Evolutionary conservation across 2,329 filamentous ascomycete species (phyloP).

Genomic region (Aspergillus proliferans): DNA sequence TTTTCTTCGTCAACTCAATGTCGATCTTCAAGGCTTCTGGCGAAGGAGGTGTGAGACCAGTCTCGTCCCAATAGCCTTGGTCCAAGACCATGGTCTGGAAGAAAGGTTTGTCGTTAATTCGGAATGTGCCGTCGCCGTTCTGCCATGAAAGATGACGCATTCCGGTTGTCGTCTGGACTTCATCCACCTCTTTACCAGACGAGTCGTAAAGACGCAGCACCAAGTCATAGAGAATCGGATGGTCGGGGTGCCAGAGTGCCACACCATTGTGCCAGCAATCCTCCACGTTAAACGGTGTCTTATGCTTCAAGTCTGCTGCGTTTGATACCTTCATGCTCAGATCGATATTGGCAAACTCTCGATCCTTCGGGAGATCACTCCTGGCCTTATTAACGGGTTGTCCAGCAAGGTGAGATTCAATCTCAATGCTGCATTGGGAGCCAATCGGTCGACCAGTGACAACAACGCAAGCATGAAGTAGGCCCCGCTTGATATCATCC

Average conservation of each 20-base stretch:
- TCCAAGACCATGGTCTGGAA: constrained; percentile 65
- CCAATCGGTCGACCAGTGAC: constrained; percentile 35
- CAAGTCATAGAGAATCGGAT: constrained; percentile 59
- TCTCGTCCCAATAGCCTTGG: constrained; percentile 67
- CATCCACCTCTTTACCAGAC: constrained; percentile 35
- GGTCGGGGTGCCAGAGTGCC: constrained; percentile 63
- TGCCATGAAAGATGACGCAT: constrained; percentile 58
- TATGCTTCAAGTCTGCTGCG: constrained; percentile 12
- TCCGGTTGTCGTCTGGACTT: constrained; percentile 55
- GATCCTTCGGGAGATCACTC: constrained; percentile 45
- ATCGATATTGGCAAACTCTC: constrained; percentile 43
- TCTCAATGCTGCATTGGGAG: constrained; percentile 43
- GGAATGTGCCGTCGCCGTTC: constrained; percentile 52
- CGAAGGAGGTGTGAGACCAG: constrained; percentile 59
- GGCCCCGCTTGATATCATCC: constrained; percentile 47
- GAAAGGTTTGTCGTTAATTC: constrained; percentile 60
- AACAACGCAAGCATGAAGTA: constrained; percentile 47
- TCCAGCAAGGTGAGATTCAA: constrained; percentile 50
- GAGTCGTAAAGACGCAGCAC: constrained; percentile 47
- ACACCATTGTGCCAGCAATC: constrained; percentile 50
- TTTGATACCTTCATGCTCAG: constrained; percentile 45
- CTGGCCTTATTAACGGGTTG: constrained; percentile 41
- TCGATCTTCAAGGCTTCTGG: constrained; percentile 61
- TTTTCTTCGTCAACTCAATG: constrained; percentile 54
- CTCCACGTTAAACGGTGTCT: constrained; percentile 38